Evolutionary conservation across 768 basidiomycete species (phyloP).

Genomic region (Boletellus emodensis): DNA sequence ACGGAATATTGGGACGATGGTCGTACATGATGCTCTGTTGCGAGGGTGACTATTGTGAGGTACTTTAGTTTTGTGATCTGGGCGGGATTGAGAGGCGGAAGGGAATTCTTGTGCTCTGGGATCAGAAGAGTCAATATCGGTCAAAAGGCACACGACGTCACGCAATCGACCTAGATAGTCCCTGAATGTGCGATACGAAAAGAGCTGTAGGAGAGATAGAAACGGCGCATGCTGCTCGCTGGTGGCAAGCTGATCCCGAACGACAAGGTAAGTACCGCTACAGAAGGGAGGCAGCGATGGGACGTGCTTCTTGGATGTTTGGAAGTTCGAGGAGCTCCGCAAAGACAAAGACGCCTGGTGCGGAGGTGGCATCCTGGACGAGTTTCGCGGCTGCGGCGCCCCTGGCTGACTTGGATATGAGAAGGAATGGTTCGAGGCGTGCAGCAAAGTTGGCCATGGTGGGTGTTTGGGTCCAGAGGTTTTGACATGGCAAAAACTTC

Average conservation of each 20-base stretch:
- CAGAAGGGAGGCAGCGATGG: not conserved
- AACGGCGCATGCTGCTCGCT: constrained; percentile 61
- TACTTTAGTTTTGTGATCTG: constrained; percentile 90
- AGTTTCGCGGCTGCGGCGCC: constrained; percentile 92
- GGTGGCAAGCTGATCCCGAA: constrained; percentile 53
- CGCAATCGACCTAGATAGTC: constrained; percentile 73
- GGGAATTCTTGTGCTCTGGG: constrained; percentile 59
- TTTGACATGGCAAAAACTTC: not conserved
- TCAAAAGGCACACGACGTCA: not conserved
- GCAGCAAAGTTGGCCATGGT: constrained; percentile 49
- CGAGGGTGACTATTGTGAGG: constrained; percentile 84
- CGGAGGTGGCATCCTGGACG: constrained; percentile 79
- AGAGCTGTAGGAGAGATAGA: constrained; percentile 71
- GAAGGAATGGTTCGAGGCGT: constrained; percentile 83
- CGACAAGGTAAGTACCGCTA: not conserved
- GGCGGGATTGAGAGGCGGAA: constrained; percentile 64
- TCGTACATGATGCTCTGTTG: constrained; percentile 70
- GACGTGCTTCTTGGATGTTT: constrained; percentile 77
- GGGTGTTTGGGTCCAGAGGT: constrained; percentile 16
- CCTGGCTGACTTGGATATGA: constrained; percentile 89
- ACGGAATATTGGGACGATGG: not conserved
- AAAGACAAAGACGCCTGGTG: constrained; percentile 90
- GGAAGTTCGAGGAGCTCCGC: constrained; percentile 80
- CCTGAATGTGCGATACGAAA: constrained; percentile 83
- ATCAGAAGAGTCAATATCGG: constrained; percentile 3